A percentile compares a stretch with the other conserved stretches of the same genome.
These are phyloP conservation scores for Filosporella fistucella DNA, from an alignment of 495 filamentous ascomycete genomes.

Conservation along the genomic window DNA sequence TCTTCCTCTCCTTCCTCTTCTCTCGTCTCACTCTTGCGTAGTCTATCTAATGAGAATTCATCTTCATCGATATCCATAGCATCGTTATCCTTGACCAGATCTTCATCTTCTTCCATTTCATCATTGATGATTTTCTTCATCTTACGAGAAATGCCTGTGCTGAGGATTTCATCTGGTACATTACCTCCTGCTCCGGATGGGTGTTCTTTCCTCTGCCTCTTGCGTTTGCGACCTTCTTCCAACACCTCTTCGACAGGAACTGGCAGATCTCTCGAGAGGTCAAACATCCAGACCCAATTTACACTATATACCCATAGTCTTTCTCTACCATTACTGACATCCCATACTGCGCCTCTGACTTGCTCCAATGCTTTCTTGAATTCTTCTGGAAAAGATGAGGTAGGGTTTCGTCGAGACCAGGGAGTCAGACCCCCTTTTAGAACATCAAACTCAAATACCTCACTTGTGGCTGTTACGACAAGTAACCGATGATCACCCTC, in stretches of 20 bases:
- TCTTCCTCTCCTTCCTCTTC: conserved; percentile 21
- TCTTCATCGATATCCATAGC: conserved; percentile 38
- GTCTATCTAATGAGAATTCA: conserved; percentile 28
- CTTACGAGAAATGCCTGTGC: conserved; percentile 53
- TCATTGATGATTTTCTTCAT: conserved; percentile 48
- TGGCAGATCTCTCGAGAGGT: conserved; percentile 68
- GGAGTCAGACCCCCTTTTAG: conserved; percentile 67
- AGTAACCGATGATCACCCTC: conserved; percentile 59
- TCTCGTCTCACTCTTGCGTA: conserved; percentile 2
- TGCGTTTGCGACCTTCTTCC: conserved; percentile 20
- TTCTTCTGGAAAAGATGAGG: conserved; percentile 63
- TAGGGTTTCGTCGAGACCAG: conserved; percentile 84
- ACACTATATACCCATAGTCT: conserved; percentile 84
- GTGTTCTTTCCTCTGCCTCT: conserved; percentile 24
- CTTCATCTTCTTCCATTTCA: conserved; percentile 29
- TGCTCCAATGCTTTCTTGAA: conserved; percentile 69
- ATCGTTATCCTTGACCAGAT: conserved; percentile 22
- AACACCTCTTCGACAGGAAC: background rate
- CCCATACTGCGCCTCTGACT: conserved; percentile 83
- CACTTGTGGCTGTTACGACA: conserved; percentile 68
- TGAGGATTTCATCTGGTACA: conserved; percentile 53
- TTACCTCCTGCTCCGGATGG: conserved; percentile 54
- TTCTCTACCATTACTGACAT: conserved; percentile 49
- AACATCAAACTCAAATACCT: conserved; percentile 73
- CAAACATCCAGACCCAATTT: conserved; percentile 90